Evolutionary conservation across 1,139 yeast species (phyloP).

Genomic region (Suhomyces wounanorum): DNA sequence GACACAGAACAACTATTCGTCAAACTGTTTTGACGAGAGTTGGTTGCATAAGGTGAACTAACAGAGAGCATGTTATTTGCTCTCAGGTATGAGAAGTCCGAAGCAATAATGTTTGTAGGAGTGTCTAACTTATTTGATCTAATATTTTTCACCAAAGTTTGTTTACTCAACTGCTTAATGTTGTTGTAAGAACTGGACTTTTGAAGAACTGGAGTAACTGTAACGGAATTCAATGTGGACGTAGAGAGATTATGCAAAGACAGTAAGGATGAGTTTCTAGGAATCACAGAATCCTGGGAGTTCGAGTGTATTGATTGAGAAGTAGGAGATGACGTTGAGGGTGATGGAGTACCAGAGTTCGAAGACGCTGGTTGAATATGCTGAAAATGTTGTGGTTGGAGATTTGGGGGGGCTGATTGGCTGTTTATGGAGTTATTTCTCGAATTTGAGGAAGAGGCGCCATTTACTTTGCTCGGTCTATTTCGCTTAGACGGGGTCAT

Average conservation of each 20-base stretch:
- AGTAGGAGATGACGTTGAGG: slow-evolving; percentile 8
- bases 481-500: slow-evolving; percentile 39
- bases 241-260: slow-evolving; percentile 8
- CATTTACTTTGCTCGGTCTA: slow-evolving; percentile 34
- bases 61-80: slow-evolving; percentile 3
- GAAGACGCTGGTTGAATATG: slow-evolving; percentile 1
- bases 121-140: slow-evolving; percentile 34
- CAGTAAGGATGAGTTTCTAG: slow-evolving; percentile 9
- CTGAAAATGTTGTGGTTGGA: background rate
- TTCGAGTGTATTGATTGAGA: slow-evolving; percentile 5
- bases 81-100: slow-evolving; percentile 7
- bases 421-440: slow-evolving; percentile 11
- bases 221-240: slow-evolving; percentile 5
- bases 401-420: slow-evolving; percentile 2
- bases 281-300: slow-evolving; percentile 10
- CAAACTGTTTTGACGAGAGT: slow-evolving; percentile 9
- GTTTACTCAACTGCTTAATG: slow-evolving; percentile 21
- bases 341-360: slow-evolving; percentile 3
- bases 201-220: slow-evolving; percentile 3
- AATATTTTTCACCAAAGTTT: slow-evolving; percentile 29
- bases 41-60: background rate
- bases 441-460: background rate
- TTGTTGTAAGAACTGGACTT: slow-evolving; percentile 20
- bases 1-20: slow-evolving; percentile 1
- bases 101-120: slow-evolving; percentile 28